phyloP scores from a whole-genome alignment of 176 grass and related monocot genomes.

The Oryza rufipogon region DNA sequence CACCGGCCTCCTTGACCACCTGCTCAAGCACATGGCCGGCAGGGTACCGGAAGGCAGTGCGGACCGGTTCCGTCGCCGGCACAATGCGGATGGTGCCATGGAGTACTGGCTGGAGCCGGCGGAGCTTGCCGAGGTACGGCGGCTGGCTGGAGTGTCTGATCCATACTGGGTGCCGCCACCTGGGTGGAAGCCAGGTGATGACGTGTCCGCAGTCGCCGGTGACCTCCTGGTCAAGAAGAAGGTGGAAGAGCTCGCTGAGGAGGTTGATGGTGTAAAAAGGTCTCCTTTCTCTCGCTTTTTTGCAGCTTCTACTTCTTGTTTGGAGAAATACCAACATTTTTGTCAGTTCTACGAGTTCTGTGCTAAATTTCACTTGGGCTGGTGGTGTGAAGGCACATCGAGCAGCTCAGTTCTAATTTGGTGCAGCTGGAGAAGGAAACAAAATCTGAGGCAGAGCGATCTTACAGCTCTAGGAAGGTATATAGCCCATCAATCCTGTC shows the following conservation, averaged over 20 bases:
- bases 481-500: constrained; percentile 1
- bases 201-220: constrained; percentile 45
- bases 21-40: constrained; percentile 87
- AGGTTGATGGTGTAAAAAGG: constrained; percentile 57
- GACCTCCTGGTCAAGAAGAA: constrained; percentile 60
- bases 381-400: constrained; percentile 52
- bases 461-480: constrained; percentile 50
- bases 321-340: constrained; percentile 7
- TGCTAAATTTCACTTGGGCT: constrained; percentile 22
- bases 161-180: constrained; percentile 76
- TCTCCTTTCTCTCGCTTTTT: not conserved
- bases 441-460: constrained; percentile 44
- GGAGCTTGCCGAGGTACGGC: constrained; percentile 60
- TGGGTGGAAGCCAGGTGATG: constrained; percentile 79
- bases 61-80: constrained; percentile 70
- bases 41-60: constrained; percentile 59
- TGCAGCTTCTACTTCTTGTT: not conserved
- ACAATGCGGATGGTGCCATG: constrained; percentile 87
- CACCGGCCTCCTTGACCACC: constrained; percentile 88
- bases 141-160: constrained; percentile 67
- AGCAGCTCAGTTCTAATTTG: constrained; percentile 46
- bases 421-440: constrained; percentile 39
- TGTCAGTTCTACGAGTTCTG: not conserved
- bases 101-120: constrained; percentile 97
- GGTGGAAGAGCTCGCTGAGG: constrained; percentile 64